phyloP scores from a whole-genome alignment of 306 rosid species.

The Coriaria nepalensis region DNA sequence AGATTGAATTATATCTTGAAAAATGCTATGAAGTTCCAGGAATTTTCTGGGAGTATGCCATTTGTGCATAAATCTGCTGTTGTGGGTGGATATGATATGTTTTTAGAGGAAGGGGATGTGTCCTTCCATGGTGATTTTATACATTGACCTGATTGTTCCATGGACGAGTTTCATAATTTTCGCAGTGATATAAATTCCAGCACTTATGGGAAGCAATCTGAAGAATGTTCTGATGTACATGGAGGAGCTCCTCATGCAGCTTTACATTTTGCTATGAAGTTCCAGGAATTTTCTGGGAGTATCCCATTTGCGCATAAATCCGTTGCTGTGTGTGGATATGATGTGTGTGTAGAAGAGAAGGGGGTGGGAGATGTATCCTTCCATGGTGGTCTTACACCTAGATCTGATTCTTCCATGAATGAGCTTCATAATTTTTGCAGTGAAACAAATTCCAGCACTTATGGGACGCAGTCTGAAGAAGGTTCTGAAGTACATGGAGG shows the following conservation, averaged over 20 bases:
- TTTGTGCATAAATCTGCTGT: conserved; percentile 16
- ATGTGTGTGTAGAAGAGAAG: conserved; percentile 17
- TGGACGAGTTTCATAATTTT: conserved; percentile 15
- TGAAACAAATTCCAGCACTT: conserved; percentile 1
- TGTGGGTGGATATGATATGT: conserved; percentile 20
- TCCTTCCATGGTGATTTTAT: conserved; percentile 9
- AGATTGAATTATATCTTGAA: conserved; percentile 36
- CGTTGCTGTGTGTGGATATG: conserved; percentile 16
- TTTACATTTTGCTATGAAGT: neutral
- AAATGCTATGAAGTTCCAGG: conserved; percentile 22
- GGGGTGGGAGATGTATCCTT: conserved; percentile 13
- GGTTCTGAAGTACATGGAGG: conserved; percentile 18
- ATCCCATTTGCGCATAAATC: conserved; percentile 11
- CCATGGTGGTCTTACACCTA: conserved; percentile 10
- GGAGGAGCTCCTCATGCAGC: too few species aligned
- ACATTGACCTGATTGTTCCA: conserved; percentile 11
- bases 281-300: conserved; percentile 18
- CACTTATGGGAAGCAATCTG: too few species aligned
- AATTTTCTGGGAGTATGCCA: conserved; percentile 18
- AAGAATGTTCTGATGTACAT: too few species aligned
- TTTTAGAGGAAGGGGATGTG: conserved; percentile 15
- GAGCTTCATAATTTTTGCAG: conserved; percentile 12
- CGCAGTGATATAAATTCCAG: neutral
- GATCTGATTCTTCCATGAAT: conserved; percentile 14
- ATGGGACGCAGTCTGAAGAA: conserved; percentile 2